Evolutionary conservation across 2,329 filamentous ascomycete species (phyloP).

Genomic region (Colletotrichum cereale): DNA sequence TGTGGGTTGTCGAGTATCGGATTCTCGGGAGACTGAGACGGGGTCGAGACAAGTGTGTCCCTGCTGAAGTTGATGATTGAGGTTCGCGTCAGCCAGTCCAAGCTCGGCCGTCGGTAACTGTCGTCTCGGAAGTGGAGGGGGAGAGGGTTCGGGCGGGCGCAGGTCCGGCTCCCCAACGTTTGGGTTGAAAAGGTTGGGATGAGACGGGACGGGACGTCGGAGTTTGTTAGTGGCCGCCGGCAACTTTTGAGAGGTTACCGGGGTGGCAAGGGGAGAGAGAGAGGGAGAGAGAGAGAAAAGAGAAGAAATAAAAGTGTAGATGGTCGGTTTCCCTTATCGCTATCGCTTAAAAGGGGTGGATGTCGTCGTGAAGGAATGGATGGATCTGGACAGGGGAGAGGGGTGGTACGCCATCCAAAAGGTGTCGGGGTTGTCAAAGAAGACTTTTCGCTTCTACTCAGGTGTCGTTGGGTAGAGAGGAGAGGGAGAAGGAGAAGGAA

Average conservation of each 20-base stretch:
- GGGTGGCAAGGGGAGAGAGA: neutral
- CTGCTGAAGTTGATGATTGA: neutral
- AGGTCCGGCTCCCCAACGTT: neutral
- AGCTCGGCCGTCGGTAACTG: neutral
- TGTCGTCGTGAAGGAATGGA: constrained; percentile 10
- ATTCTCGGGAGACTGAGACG: neutral
- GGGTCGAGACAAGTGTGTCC: neutral
- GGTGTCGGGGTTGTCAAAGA: neutral
- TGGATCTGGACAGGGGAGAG: neutral
- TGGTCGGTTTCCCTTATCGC: neutral
- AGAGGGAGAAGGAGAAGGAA: neutral
- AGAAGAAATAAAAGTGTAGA: no score
- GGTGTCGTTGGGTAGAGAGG: neutral
- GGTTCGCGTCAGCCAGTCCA: neutral
- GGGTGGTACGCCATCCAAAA: neutral
- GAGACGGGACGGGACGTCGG: neutral
- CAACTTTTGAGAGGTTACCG: neutral
- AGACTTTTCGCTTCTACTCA: neutral
- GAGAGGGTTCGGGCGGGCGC: constrained; percentile 1
- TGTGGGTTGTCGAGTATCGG: neutral
- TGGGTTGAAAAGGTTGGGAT: neutral
- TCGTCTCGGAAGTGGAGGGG: constrained; percentile 5
- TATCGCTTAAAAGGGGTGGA: constrained; percentile 5
- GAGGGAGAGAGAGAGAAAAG: no score
- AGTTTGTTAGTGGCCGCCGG: neutral